These are phyloP conservation scores for Spironucleus salmonicida DNA, from an alignment of 208 protist species.

Conservation along the genomic window DNA sequence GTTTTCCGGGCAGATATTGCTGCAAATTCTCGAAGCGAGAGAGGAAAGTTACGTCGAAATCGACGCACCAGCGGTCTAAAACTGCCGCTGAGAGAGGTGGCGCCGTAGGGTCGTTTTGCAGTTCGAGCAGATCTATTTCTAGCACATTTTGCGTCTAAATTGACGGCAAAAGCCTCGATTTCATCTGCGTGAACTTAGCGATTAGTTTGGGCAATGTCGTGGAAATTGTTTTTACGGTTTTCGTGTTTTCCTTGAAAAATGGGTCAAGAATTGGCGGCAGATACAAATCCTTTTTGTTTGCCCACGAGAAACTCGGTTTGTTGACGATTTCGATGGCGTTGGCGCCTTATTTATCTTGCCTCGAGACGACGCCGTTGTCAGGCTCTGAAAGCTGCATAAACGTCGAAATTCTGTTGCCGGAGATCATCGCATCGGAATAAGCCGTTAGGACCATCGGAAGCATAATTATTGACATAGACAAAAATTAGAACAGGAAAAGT, in stretches of 20 bases:
- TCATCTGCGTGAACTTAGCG: too few species aligned
- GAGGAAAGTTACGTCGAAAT: too few species aligned
- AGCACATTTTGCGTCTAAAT: too few species aligned
- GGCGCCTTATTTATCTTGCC: neutral
- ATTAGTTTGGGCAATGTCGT: too few species aligned
- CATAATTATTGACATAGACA: neutral
- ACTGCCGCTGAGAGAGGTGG: too few species aligned
- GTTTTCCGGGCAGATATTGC: too few species aligned
- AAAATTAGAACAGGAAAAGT: slow-evolving; percentile 6
- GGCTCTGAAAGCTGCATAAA: slow-evolving; percentile 27
- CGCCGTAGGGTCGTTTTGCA: too few species aligned
- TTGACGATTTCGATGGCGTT: neutral
- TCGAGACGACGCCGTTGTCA: neutral
- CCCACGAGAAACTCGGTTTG: slow-evolving; percentile 18
- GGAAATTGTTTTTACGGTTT: neutral
- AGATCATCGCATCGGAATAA: slow-evolving; percentile 12
- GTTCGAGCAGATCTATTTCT: too few species aligned
- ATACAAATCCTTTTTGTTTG: neutral
- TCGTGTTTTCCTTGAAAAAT: slow-evolving; percentile 11
- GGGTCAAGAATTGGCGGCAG: slow-evolving; percentile 8
- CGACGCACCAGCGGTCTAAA: too few species aligned
- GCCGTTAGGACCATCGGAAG: neutral
- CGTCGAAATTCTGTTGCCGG: slow-evolving; percentile 1
- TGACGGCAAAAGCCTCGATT: too few species aligned
- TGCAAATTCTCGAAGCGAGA: too few species aligned